Evolutionary conservation across 139 green algal genomes (phyloP).

Genomic region (Chlorella sp.): DNA sequence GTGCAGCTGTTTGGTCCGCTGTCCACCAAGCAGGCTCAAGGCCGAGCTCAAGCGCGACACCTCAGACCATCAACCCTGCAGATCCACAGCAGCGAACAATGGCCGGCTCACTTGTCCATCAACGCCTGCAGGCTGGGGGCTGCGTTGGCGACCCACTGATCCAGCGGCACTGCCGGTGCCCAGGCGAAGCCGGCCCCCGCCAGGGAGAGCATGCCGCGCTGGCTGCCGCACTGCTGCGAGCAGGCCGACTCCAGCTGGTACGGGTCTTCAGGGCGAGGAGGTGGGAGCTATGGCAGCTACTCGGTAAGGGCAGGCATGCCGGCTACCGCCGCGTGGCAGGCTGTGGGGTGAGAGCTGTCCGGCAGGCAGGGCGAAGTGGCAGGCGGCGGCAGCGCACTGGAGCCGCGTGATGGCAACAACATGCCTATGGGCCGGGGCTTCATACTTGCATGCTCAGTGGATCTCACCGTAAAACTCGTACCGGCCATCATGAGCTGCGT

Average conservation of each 20-base stretch:
- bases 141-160: slow-evolving; percentile 2
- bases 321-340: background rate
- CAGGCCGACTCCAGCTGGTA: slow-evolving; percentile 8
- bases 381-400: background rate
- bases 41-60: too few relatives aligned
- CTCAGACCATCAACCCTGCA: too few relatives aligned
- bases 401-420: too few relatives aligned
- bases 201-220: slow-evolving; percentile 33
- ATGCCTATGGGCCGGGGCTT: too few relatives aligned
- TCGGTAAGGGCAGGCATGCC: too few relatives aligned
- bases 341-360: background rate
- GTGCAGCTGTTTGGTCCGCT: too few relatives aligned
- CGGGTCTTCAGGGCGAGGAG: background rate
- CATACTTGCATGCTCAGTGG: background rate
- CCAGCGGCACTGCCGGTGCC: slow-evolving; percentile 4
- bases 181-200: slow-evolving; percentile 5
- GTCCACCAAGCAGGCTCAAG: too few relatives aligned
- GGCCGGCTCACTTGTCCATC: background rate
- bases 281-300: too few relatives aligned
- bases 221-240: slow-evolving; percentile 3
- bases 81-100: too few relatives aligned
- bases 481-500: background rate
- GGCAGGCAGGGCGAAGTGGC: background rate
- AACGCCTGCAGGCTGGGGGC: slow-evolving; percentile 1
- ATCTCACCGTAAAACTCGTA: slow-evolving; percentile 6